These are phyloP conservation scores for Rutidosis leptorrhynchoides DNA, from an alignment of 129 eudicot genomes.

Conservation along the genomic window DNA sequence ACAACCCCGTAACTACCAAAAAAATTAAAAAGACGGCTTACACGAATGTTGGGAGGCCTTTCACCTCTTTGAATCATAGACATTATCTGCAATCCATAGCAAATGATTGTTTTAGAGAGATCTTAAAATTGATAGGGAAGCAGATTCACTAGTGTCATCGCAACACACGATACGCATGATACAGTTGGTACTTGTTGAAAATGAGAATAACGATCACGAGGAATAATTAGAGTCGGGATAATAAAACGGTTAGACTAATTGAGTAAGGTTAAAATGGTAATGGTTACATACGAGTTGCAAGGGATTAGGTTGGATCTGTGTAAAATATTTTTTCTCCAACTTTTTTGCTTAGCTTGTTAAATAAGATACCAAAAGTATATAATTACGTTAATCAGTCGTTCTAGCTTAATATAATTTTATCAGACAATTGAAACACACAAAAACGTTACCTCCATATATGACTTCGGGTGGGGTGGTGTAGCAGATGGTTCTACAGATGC, in stretches of 20 bases:
- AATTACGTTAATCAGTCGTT: no score
- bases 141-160: neutral
- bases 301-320: neutral
- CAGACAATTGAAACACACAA: neutral
- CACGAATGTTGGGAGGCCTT: slow-evolving; percentile 83
- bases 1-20: neutral
- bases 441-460: slow-evolving; percentile 71
- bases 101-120: neutral
- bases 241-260: neutral
- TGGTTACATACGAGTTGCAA: neutral
- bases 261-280: neutral
- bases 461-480: slow-evolving; percentile 71
- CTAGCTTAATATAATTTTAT: no score
- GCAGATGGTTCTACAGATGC: slow-evolving; percentile 61
- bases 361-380: no score
- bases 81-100: slow-evolving; percentile 60
- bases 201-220: neutral
- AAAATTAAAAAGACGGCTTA: slow-evolving; percentile 15
- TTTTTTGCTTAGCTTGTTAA: no score
- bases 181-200: neutral
- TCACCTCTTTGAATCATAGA: slow-evolving; percentile 96
- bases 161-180: neutral
- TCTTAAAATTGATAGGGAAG: neutral
- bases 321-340: no score
- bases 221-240: neutral